Conservation (phyloP, 2,329 filamentous ascomycete species). For the Exophiala lecanii-corni region DNA sequence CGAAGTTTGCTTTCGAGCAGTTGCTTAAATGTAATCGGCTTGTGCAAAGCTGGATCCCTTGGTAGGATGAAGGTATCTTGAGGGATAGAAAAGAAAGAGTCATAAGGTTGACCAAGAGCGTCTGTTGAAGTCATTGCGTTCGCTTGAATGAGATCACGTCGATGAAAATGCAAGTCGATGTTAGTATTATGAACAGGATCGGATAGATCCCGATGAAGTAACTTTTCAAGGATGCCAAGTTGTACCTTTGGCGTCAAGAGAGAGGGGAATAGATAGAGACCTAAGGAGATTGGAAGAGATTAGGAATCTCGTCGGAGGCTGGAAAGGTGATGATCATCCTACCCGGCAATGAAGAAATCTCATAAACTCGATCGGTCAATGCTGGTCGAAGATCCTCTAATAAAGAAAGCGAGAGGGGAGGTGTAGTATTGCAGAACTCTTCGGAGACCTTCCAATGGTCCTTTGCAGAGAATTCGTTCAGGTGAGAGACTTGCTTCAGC, state of each 20-base stretch:
- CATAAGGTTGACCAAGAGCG: not conserved
- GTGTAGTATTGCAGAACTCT: not conserved
- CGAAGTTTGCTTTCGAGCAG: constrained; percentile 76
- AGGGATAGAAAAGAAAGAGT: constrained; percentile 53
- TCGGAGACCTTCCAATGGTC: not conserved
- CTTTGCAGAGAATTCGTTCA: not conserved
- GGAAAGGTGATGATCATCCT: constrained; percentile 30
- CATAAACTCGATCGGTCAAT: constrained; percentile 49
- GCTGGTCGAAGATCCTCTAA: not conserved
- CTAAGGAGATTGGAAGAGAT: constrained; percentile 48
- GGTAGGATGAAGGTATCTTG: constrained; percentile 44
- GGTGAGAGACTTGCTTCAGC: not conserved
- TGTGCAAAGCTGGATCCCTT: constrained; percentile 69
- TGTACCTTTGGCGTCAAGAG: constrained; percentile 69
- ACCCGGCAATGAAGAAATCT: constrained; percentile 67
- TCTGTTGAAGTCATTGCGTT: constrained; percentile 2
- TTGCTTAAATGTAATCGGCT: constrained; percentile 62
- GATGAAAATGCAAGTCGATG: constrained; percentile 73
- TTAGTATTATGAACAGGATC: constrained; percentile 77
- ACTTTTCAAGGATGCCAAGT: constrained; percentile 61
- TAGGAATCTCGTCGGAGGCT: not conserved
- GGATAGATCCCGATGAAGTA: constrained; percentile 74
- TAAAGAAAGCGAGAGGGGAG: not conserved
- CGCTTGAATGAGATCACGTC: constrained; percentile 52
- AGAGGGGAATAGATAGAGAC: constrained; percentile 71